phyloP scores from a whole-genome alignment of 2,329 filamentous ascomycete genomes.

The Colletotrichum simmondsii region DNA sequence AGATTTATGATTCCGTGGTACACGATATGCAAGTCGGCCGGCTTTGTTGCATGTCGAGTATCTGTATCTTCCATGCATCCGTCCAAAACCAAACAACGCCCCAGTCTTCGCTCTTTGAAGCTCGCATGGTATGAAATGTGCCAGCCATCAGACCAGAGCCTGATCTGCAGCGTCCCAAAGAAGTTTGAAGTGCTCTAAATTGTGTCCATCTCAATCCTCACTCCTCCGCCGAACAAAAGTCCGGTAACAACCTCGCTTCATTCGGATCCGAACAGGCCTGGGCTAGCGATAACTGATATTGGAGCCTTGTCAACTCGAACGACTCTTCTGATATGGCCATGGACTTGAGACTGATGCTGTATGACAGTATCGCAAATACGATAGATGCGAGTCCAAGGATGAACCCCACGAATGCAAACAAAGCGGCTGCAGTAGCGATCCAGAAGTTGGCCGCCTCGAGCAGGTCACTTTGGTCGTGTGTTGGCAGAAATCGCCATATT shows the following conservation, averaged over 20 bases:
- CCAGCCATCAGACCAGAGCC: no score
- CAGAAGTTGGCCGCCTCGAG: slow-evolving; percentile 18
- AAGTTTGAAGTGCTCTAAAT: no score
- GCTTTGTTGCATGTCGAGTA: no score
- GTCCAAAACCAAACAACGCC: no score
- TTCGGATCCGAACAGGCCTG: background rate
- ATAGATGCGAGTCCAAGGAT: background rate
- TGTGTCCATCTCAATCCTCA: background rate
- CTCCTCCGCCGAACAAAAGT: background rate
- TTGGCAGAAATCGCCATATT: no score
- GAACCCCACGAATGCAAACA: background rate
- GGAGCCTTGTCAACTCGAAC: background rate
- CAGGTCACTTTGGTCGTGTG: no score
- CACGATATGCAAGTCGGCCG: no score
- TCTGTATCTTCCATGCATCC: no score
- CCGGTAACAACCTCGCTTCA: background rate
- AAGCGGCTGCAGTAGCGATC: background rate
- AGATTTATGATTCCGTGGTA: no score
- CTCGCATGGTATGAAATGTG: no score
- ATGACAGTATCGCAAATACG: background rate
- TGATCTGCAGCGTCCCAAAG: no score
- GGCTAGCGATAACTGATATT: background rate
- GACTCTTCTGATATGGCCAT: background rate
- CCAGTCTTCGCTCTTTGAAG: no score
- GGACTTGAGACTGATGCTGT: background rate